Base-by-base conservation (phyloP, 768 basidiomycete species). In the Russula sp. region DNA sequence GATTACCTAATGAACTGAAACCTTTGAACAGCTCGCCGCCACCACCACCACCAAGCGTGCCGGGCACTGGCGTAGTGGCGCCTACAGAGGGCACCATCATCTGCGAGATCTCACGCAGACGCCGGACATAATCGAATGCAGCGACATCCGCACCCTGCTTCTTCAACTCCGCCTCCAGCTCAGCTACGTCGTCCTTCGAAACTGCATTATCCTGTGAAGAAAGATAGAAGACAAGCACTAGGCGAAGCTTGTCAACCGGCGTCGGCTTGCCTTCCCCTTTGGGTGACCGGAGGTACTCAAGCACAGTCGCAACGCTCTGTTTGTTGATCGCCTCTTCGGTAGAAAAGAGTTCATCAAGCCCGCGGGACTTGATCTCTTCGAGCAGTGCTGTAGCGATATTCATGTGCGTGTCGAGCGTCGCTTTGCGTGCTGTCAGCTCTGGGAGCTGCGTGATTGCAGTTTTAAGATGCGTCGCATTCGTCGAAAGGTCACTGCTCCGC, bases 331-430 rank as follows among this genome's bases (percentile, higher is more conserved):
- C 84, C 74, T 99, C 97, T 77, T 99, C 97, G 34, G 87, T 86
- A 70, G 94, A 94, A 77, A 97, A 98, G n/a, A 99, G 80, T 70
- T 96, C 96, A 73, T 99, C 97, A 37, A 99, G 80, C 4, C 91
- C 93, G 40, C 97, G 85, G 62, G 86, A 87, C 77, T 98, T 98
- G 77, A 99, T 97, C 42, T 97, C 87, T 72, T 96, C 94, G 34
- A 99, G 78, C 10, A 99, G 76, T 18, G 95, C 89, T 13, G 95
- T 97, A 42, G 96, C 96, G 60, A 99, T 96, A 75, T 98, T 98
- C 95, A 99, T 98, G 73, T 99, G 97, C 3, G 95, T 94, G 73
- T 99, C 97, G 31, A 99, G 82, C 1, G 91, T 95, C 37, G 94
- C 91, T 71, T 99, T 99, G 47, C 97, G 85, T 4, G 97, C 94